A percentile compares a stretch with the other conserved stretches of the same genome.
phyloP scores from a whole-genome alignment of 1,284 basidiomycete species.

The Ganoderma leucocontextum region DNA sequence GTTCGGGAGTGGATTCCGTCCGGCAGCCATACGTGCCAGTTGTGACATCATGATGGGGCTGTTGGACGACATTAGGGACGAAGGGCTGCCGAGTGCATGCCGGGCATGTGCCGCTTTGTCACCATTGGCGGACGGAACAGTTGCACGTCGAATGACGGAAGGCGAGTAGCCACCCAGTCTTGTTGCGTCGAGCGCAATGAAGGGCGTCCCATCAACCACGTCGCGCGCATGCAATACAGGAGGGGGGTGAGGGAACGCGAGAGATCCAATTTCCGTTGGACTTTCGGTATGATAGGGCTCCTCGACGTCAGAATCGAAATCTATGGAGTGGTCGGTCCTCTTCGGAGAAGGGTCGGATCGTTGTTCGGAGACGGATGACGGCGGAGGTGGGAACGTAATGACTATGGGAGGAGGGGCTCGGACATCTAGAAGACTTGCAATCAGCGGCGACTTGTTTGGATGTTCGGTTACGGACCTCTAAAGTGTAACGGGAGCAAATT shows the following conservation, averaged over 20 bases:
- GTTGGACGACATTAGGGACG: not conserved
- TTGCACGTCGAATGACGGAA: conserved; percentile 22
- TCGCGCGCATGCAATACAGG: conserved; percentile 20
- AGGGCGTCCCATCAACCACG: conserved; percentile 31
- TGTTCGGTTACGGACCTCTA: conserved; percentile 51
- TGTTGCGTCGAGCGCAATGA: conserved; percentile 54
- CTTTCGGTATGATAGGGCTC: conserved; percentile 11
- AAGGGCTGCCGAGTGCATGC: not conserved
- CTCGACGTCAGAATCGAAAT: not conserved
- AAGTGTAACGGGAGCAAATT: conserved; percentile 67
- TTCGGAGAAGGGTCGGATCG: conserved; percentile 7
- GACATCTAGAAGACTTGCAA: conserved; percentile 53
- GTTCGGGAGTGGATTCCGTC: conserved; percentile 54
- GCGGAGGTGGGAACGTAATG: conserved; percentile 61
- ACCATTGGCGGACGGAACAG: conserved; percentile 1
- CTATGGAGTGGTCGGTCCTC: too few species aligned
- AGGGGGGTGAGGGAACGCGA: not conserved
- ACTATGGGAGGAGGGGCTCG: conserved; percentile 68
- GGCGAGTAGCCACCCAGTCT: conserved; percentile 48
- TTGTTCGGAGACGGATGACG: conserved; percentile 5
- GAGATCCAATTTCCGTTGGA: conserved; percentile 11
- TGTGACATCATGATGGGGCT: conserved; percentile 17
- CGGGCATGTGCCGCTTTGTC: conserved; percentile 2
- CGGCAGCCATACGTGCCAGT: conserved; percentile 8
- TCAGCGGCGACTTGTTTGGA: not conserved